Conservation (phyloP, 1,284 basidiomycete genomes). For the Puccinia sorghi region DNA sequence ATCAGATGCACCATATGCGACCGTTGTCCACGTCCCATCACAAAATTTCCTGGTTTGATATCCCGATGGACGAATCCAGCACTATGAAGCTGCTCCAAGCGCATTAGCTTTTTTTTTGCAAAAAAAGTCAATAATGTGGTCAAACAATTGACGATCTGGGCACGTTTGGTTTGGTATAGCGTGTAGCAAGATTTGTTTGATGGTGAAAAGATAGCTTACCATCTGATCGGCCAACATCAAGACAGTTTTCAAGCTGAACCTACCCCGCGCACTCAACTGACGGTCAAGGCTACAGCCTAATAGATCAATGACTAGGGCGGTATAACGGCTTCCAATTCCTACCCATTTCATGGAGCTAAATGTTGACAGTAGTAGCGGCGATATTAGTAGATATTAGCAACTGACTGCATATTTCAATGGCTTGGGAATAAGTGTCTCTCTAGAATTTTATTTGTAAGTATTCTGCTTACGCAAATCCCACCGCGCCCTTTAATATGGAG, state of each 20-base stretch:
- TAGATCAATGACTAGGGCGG: conserved; percentile 59
- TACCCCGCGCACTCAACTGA: conserved; percentile 59
- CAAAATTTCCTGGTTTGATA: conserved; percentile 59
- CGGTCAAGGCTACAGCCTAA: conserved; percentile 59
- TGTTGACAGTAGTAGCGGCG: conserved; percentile 56
- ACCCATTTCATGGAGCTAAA: conserved; percentile 58
- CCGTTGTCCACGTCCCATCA: conserved; percentile 58
- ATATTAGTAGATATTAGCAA: too few species aligned
- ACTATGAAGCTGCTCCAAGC: conserved; percentile 58
- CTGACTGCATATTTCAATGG: too few species aligned
- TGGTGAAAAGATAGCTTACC: conserved; percentile 54
- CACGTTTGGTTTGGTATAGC: too few species aligned
- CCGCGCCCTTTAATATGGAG: conserved; percentile 58
- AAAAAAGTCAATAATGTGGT: too few species aligned
- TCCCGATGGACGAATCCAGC: conserved; percentile 60
- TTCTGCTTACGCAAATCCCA: conserved; percentile 55
- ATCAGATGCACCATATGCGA: conserved; percentile 56
- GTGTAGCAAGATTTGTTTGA: too few species aligned
- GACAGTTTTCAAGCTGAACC: conserved; percentile 60
- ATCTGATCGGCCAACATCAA: conserved; percentile 59
- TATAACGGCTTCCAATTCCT: conserved; percentile 59
- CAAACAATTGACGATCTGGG: too few species aligned
- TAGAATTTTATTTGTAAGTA: neutral
- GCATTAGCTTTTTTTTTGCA: conserved; percentile 21
- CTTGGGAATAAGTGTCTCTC: too few species aligned